phyloP scores from a whole-genome alignment of 2,329 filamentous ascomycete genomes.

The Emydomyces testavorans region DNA sequence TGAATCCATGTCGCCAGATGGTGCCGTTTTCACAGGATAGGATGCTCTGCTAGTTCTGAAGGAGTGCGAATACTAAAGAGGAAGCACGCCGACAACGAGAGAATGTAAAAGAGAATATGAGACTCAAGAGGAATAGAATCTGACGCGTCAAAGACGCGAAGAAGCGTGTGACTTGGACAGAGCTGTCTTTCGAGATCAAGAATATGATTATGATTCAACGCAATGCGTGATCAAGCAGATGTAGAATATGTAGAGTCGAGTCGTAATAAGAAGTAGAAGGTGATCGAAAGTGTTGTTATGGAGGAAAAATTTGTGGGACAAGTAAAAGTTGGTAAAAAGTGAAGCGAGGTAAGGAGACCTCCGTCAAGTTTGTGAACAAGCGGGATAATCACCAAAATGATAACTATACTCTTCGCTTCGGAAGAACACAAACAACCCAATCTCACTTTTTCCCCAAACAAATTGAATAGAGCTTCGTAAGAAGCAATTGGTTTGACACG shows the following conservation, averaged over 20 bases:
- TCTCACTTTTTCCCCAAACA: background rate
- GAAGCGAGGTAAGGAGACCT: background rate
- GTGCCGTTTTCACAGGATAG: background rate
- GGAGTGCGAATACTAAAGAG: too few species aligned
- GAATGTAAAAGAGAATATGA: background rate
- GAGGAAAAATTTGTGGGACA: background rate
- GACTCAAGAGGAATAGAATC: background rate
- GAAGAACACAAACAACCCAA: background rate
- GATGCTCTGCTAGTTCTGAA: too few species aligned
- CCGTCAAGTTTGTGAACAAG: slow-evolving; percentile 4
- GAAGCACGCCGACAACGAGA: background rate
- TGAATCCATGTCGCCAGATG: background rate
- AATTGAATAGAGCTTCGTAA: background rate
- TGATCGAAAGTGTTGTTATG: background rate
- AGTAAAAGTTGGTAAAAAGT: background rate
- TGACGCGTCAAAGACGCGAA: background rate
- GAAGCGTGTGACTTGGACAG: background rate
- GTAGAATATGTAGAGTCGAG: background rate
- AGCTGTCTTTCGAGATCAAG: background rate
- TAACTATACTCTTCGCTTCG: slow-evolving; percentile 1
- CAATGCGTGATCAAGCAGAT: background rate
- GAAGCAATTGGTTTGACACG: background rate
- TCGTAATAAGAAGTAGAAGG: background rate
- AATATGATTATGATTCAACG: background rate
- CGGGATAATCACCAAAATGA: background rate